A percentile compares a stretch with the other conserved stretches of the same genome.
Evolutionary conservation across 768 basidiomycete genomes (phyloP).

Genomic region (Pleurotus tuber-regium): DNA sequence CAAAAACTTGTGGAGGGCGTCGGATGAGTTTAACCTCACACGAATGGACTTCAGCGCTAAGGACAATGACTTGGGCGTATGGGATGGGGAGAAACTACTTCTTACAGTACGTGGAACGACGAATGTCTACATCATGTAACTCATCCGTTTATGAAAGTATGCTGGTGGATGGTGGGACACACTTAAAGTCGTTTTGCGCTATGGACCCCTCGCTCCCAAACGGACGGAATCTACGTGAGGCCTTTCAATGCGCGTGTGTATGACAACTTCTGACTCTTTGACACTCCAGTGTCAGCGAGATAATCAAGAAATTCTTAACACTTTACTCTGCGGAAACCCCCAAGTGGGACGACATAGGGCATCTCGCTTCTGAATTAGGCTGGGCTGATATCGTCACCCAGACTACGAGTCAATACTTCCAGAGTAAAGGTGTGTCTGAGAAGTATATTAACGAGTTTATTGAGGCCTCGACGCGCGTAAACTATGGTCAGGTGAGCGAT

Average conservation of each 20-base stretch:
- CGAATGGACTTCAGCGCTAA: conserved; percentile 44
- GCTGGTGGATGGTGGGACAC: conserved; percentile 69
- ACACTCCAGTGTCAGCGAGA: conserved; percentile 47
- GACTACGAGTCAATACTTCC: conserved; percentile 57
- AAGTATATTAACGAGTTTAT: conserved; percentile 71
- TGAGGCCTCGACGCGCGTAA: conserved; percentile 79
- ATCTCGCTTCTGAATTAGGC: conserved; percentile 49
- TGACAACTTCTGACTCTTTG: neutral
- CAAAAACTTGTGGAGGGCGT: conserved; percentile 68
- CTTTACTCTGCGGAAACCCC: conserved; percentile 57
- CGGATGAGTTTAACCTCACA: conserved; percentile 75
- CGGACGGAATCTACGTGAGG: conserved; percentile 55
- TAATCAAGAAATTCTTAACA: conserved; percentile 49
- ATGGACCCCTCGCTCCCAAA: conserved; percentile 62
- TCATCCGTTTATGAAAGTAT: conserved; percentile 29
- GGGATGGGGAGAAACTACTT: conserved; percentile 79
- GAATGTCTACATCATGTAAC: conserved; percentile 1
- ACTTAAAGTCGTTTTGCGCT: conserved; percentile 73
- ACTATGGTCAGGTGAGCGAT: conserved; percentile 68
- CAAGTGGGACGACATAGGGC: conserved; percentile 60
- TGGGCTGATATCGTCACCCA: conserved; percentile 49
- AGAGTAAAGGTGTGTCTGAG: conserved; percentile 48
- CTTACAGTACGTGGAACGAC: conserved; percentile 34
- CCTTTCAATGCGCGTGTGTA: neutral
- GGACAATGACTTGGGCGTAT: conserved; percentile 62